Percentiles rank a stretch among this genome's conserved stretches.
Evolutionary conservation across 305 asterid species (phyloP).

Genomic region (Solanum chacoense): DNA sequence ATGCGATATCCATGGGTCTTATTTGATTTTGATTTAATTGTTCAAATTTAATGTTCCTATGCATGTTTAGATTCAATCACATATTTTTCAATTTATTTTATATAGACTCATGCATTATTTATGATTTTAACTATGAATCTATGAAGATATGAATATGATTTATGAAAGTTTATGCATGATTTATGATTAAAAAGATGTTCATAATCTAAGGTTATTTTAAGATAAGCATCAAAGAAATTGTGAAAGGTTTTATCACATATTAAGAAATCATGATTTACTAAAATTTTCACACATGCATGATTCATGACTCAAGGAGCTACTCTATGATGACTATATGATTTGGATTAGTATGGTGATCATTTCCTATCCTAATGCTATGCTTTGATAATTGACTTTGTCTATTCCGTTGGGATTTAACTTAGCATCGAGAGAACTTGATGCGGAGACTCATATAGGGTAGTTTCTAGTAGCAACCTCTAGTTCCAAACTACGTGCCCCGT

Average conservation of each 20-base stretch:
- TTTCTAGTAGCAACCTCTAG: background rate
- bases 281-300: no score
- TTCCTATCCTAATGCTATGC: background rate
- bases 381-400: background rate
- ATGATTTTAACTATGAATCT: no score
- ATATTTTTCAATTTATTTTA: no score
- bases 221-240: background rate
- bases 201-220: background rate
- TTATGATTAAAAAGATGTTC: background rate
- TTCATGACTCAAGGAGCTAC: no score
- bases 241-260: background rate
- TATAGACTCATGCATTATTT: background rate
- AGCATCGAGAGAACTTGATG: background rate
- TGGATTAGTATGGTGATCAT: no score
- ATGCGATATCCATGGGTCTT: no score
- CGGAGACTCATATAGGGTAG: background rate
- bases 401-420: background rate
- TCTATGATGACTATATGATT: no score
- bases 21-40: no score
- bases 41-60: no score
- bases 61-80: background rate
- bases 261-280: background rate
- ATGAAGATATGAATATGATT: background rate
- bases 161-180: background rate
- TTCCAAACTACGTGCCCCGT: background rate